phyloP scores from a whole-genome alignment of 257 asterid genomes.

The Mentha longifolia region DNA sequence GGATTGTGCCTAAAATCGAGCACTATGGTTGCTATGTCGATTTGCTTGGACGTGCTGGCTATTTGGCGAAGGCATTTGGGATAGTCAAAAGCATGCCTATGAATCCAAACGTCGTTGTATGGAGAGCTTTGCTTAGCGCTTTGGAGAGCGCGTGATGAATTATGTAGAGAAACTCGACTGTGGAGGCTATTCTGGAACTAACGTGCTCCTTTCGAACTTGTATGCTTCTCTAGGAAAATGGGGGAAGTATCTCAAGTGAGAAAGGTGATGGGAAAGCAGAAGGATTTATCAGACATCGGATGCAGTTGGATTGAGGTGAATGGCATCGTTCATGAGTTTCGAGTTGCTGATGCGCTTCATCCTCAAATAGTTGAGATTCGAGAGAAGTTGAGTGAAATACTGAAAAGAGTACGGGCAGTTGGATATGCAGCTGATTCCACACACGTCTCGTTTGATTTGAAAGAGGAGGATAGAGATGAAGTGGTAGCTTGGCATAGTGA shows the following conservation, averaged over 20 bases:
- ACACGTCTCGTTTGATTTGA: slow-evolving; percentile 60
- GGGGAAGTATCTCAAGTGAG: slow-evolving; percentile 58
- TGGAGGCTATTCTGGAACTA: slow-evolving; percentile 43
- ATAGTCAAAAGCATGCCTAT: slow-evolving; percentile 64
- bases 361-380: slow-evolving; percentile 52
- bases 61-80: slow-evolving; percentile 71
- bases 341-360: slow-evolving; percentile 68
- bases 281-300: slow-evolving; percentile 54
- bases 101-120: slow-evolving; percentile 60
- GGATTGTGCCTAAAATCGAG: slow-evolving; percentile 57
- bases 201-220: slow-evolving; percentile 71
- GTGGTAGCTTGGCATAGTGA: slow-evolving; percentile 77
- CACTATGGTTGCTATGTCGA: slow-evolving; percentile 84
- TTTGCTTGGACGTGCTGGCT: slow-evolving; percentile 87
- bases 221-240: slow-evolving; percentile 82
- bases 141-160: slow-evolving; percentile 54
- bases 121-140: slow-evolving; percentile 86
- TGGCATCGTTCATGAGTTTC: slow-evolving; percentile 63
- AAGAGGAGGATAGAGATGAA: slow-evolving; percentile 65
- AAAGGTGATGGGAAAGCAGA: slow-evolving; percentile 45
- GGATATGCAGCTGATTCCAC: slow-evolving; percentile 56
- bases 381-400: slow-evolving; percentile 48
- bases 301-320: slow-evolving; percentile 75
- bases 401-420: slow-evolving; percentile 43
- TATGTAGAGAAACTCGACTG: slow-evolving; percentile 53